Evolutionary conservation across 176 grass and related monocot genomes (phyloP).

Genomic region (Luzula sylvatica): DNA sequence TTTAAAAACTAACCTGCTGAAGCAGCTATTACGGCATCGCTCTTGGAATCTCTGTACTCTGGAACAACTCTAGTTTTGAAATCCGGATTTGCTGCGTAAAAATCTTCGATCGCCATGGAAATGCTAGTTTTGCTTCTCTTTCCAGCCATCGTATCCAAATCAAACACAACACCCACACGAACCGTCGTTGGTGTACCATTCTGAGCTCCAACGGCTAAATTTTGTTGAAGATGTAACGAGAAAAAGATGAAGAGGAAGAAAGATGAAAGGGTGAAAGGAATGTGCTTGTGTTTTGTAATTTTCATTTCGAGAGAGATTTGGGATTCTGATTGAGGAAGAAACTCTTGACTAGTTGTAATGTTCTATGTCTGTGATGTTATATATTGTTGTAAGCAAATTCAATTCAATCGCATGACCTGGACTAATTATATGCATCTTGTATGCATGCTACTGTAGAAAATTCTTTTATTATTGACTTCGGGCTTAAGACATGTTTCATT

Average conservation of each 20-base stretch:
- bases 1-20: slow-evolving; percentile 35
- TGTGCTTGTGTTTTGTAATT: neutral
- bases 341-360: too few relatives aligned
- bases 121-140: slow-evolving; percentile 25
- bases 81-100: slow-evolving; percentile 23
- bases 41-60: slow-evolving; percentile 27
- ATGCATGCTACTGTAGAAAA: too few relatives aligned
- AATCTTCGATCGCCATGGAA: slow-evolving; percentile 51
- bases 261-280: neutral
- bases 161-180: slow-evolving; percentile 41
- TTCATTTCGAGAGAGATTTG: neutral
- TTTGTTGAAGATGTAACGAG: neutral
- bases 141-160: neutral
- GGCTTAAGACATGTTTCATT: too few relatives aligned
- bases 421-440: too few relatives aligned
- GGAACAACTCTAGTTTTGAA: slow-evolving; percentile 29
- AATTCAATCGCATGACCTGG: too few relatives aligned
- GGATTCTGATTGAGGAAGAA: neutral
- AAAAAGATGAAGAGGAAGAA: slow-evolving; percentile 2
- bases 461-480: too few relatives aligned
- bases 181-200: neutral
- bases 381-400: too few relatives aligned
- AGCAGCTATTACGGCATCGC: slow-evolving; percentile 22
- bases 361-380: too few relatives aligned
- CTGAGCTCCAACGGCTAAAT: slow-evolving; percentile 14